Conservation (phyloP, 305 asterid genomes). For the Solanum aculeatissimum region DNA sequence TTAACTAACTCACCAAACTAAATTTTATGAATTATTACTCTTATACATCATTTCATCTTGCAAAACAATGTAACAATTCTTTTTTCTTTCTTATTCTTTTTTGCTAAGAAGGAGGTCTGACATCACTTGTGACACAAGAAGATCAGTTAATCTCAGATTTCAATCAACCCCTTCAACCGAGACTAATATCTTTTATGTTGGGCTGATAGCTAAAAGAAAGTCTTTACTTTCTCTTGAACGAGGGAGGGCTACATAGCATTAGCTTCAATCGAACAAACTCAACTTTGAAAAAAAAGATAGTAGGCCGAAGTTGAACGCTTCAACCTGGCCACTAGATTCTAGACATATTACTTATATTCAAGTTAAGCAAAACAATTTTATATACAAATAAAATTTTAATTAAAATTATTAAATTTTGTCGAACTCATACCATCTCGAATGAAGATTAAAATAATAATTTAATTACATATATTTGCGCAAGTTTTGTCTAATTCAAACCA, state of each 20-base stretch:
- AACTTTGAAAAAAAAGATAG: no score
- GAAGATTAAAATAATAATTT: no score
- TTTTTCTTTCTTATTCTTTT: neutral
- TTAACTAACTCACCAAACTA: neutral
- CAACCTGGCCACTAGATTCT: neutral
- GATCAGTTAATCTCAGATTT: no score
- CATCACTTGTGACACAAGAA: no score
- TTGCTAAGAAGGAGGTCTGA: neutral
- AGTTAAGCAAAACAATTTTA: neutral
- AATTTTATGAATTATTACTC: neutral
- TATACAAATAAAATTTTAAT: neutral
- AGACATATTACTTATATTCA: neutral
- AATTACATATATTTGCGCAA: no score
- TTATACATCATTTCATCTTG: neutral
- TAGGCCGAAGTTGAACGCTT: no score
- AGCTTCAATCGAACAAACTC: no score
- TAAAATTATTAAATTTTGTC: neutral
- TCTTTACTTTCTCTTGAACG: no score
- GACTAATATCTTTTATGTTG: no score
- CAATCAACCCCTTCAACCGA: no score
- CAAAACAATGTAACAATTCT: neutral
- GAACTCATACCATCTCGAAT: neutral
- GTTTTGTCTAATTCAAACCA: neutral
- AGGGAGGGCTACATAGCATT: no score
- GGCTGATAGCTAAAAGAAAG: no score